A percentile compares a stretch with the other conserved stretches of the same genome.
These are phyloP conservation scores for Candida boleticola DNA, from an alignment of 805 yeast species.

Conservation along the genomic window DNA sequence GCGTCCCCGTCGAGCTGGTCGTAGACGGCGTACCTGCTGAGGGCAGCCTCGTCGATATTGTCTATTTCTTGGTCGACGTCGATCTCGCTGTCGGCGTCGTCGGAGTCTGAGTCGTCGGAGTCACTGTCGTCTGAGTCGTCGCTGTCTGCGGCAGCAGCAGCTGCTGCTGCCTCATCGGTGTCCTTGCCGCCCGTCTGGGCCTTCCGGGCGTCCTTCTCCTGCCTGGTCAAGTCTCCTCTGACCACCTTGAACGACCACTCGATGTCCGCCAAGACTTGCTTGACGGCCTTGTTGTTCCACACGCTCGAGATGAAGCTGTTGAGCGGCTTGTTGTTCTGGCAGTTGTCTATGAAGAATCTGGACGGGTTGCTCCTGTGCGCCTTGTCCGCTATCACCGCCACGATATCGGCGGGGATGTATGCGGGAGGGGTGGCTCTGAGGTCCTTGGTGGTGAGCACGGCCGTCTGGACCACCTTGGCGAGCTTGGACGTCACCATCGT, in stretches of 20 bases:
- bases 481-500: slow-evolving; percentile 31
- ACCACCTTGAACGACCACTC: slow-evolving; percentile 46
- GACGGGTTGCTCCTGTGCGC: slow-evolving; percentile 41
- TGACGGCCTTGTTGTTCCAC: slow-evolving; percentile 45
- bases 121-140: slow-evolving; percentile 15
- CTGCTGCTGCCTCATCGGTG: slow-evolving; percentile 21
- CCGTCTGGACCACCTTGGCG: slow-evolving; percentile 23
- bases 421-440: slow-evolving; percentile 30
- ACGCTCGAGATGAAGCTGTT: slow-evolving; percentile 49
- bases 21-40: slow-evolving; percentile 32
- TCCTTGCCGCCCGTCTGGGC: slow-evolving; percentile 17
- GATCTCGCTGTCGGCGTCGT: slow-evolving; percentile 22
- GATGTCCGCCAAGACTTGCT: slow-evolving; percentile 32
- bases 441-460: slow-evolving; percentile 30
- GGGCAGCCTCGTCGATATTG: slow-evolving; percentile 13
- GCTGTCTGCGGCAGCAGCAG: slow-evolving; percentile 15
- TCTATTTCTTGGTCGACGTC: slow-evolving; percentile 16
- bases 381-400: slow-evolving; percentile 26
- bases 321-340: slow-evolving; percentile 36
- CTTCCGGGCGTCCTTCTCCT: slow-evolving; percentile 31
- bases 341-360: slow-evolving; percentile 40
- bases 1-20: slow-evolving; percentile 46
- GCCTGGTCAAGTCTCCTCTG: slow-evolving; percentile 43
- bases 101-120: slow-evolving; percentile 20
- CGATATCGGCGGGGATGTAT: slow-evolving; percentile 29